A percentile compares a stretch with the other conserved stretches of the same genome.
Evolutionary conservation across 2,329 filamentous ascomycete genomes (phyloP).

Genomic region (Monosporascus sp.): DNA sequence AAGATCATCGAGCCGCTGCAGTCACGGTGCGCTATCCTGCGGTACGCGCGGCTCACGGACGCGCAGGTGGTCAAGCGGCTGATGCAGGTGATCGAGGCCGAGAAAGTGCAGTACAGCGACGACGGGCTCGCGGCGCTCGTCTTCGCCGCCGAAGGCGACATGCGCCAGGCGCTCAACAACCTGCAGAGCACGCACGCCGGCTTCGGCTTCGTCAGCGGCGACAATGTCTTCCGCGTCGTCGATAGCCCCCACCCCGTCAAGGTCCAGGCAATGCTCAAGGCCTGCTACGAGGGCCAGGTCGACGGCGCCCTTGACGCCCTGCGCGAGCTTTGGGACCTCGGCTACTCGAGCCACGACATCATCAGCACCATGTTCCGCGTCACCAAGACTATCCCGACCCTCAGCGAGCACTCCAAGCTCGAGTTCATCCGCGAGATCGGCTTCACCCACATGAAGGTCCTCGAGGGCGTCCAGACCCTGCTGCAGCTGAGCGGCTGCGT

Average conservation of each 20-base stretch:
- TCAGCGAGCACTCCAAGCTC: constrained; percentile 91
- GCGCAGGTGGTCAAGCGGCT: constrained; percentile 86
- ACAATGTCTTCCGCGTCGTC: constrained; percentile 97
- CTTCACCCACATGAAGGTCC: constrained; percentile 97
- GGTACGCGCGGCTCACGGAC: constrained; percentile 89
- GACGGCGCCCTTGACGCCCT: constrained; percentile 81
- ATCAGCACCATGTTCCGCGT: constrained; percentile 99
- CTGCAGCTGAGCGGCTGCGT: constrained; percentile 91
- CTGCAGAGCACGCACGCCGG: constrained; percentile 88
- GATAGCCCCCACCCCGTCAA: constrained; percentile 97
- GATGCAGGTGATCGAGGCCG: constrained; percentile 87
- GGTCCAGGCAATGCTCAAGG: constrained; percentile 97
- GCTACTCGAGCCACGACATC: constrained; percentile 98
- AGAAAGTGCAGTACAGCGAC: constrained; percentile 85
- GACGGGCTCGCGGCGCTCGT: constrained; percentile 94
- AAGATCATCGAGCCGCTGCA: constrained; percentile 99
- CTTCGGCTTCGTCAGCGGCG: constrained; percentile 93
- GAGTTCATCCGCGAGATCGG: constrained; percentile 99
- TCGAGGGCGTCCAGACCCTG: constrained; percentile 95
- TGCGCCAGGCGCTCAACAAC: constrained; percentile 99
- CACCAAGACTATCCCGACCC: constrained; percentile 86
- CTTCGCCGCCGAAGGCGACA: constrained; percentile 95
- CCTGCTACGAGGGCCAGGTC: constrained; percentile 87
- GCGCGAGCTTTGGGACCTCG: constrained; percentile 87
- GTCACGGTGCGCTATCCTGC: constrained; percentile 90